Evolutionary conservation across 129 eudicot species (phyloP), one percentile per base, ranked within the genome.

Genomic region (Chrysanthemum makinoi): DNA sequence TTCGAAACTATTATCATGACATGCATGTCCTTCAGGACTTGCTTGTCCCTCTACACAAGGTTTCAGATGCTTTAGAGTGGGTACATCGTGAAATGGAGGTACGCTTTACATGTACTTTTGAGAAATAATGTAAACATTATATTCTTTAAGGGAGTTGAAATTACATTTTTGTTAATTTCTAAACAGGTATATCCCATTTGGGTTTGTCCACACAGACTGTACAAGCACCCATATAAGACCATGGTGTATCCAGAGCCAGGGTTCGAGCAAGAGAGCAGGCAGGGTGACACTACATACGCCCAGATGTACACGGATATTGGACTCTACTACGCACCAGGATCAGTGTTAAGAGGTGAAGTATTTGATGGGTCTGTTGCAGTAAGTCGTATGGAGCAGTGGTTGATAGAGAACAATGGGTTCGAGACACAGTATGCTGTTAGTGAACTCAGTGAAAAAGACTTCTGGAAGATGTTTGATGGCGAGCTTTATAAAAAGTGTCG

Each of bases 241-340:
- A 89, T 93, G 95, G 78, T 93, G 57, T 85, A 87, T 46, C 96
- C 98, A 0, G 96, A 93, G 72, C 82, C 89, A 43, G 98, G 96
- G 72, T 93, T 89, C 35, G 96, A 89, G 80, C 81, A 62, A 24
- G 81, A 87, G 0, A 59, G 62, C 48, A 83, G 95, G 68, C 92
- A 84, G 55, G 98, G 98, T 5, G 98, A 93, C 65, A 93, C 96
- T 0, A 2, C 20, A 4, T 82, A 89, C 66, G 96, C 98, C 54
- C 95, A 93, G 69, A 93, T 93, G 98, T 93, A 89, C 83, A 89
- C 92, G 0, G 96, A 93, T 66, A 84, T 93, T 16, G 98, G 98
- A 39, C 95, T 93, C 51, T 93, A n/a, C 75, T 87, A 93, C 11
- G 79, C 95, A 16, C 98, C 98, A 1, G 88, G 95, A 70, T 84